phyloP scores from a whole-genome alignment of 768 basidiomycete species.

The Mycena galericulata region DNA sequence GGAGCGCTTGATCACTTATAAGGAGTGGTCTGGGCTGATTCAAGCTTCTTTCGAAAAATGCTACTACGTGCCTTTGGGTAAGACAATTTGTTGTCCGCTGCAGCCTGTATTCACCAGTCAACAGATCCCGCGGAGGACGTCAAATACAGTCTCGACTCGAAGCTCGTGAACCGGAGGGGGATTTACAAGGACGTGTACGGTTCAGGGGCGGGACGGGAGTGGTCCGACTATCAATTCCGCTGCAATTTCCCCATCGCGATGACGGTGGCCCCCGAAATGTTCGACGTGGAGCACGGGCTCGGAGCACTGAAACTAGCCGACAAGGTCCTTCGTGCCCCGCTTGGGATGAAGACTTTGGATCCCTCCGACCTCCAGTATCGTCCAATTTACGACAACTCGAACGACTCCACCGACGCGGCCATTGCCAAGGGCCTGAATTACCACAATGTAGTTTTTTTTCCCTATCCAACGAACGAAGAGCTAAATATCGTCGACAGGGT shows the following conservation, averaged over 20 bases:
- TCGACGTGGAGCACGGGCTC: slow-evolving; percentile 84
- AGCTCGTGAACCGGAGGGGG: slow-evolving; percentile 86
- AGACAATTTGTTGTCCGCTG: slow-evolving; percentile 37
- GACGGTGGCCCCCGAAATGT: slow-evolving; percentile 96
- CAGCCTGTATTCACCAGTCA: slow-evolving; percentile 12
- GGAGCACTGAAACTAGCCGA: slow-evolving; percentile 86
- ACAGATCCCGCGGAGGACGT: slow-evolving; percentile 79
- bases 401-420: slow-evolving; percentile 85
- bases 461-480: slow-evolving; percentile 23
- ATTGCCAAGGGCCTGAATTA: slow-evolving; percentile 96
- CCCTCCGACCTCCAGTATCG: slow-evolving; percentile 90
- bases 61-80: slow-evolving; percentile 90
- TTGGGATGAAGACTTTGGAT: slow-evolving; percentile 98
- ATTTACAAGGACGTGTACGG: slow-evolving; percentile 99
- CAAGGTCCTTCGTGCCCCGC: slow-evolving; percentile 81
- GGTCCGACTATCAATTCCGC: slow-evolving; percentile 97
- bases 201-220: slow-evolving; percentile 87
- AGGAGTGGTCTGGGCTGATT: slow-evolving; percentile 89
- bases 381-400: slow-evolving; percentile 92
- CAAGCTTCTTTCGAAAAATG: slow-evolving; percentile 89
- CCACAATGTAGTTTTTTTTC: slow-evolving; percentile 72
- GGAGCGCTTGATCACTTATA: slow-evolving; percentile 81
- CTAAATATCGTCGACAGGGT: slow-evolving; percentile 61
- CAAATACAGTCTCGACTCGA: slow-evolving; percentile 76
- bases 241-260: slow-evolving; percentile 96